Percentiles rank a stretch among this genome's conserved stretches.
Evolutionary conservation across 441 rosid species (phyloP).

Genomic region (Erodium chrysanthum): DNA sequence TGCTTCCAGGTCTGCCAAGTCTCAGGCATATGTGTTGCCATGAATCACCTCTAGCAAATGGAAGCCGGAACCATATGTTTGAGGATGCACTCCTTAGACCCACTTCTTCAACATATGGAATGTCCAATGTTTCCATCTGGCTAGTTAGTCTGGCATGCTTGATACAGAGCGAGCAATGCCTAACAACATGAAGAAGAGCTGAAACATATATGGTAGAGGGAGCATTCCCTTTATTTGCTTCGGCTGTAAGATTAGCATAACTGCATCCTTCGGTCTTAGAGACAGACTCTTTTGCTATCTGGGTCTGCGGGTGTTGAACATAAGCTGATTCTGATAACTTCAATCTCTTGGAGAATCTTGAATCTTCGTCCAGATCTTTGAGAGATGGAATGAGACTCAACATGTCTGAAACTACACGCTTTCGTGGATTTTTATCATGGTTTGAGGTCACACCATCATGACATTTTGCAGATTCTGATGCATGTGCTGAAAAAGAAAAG

Average conservation of each 20-base stretch:
- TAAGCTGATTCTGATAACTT: slow-evolving; percentile 33
- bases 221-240: slow-evolving; percentile 87
- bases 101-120: slow-evolving; percentile 88
- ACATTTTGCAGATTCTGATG: slow-evolving; percentile 32
- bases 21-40: slow-evolving; percentile 94
- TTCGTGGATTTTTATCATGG: slow-evolving; percentile 44
- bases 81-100: slow-evolving; percentile 65
- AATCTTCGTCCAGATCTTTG: slow-evolving; percentile 39
- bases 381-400: slow-evolving; percentile 72
- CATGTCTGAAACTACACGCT: slow-evolving; percentile 62
- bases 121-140: slow-evolving; percentile 89
- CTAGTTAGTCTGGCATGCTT: slow-evolving; percentile 91
- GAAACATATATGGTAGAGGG: slow-evolving; percentile 75
- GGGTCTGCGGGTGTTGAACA: slow-evolving; percentile 35
- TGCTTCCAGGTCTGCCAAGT: slow-evolving; percentile 97
- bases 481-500: slow-evolving; percentile 41
- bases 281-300: slow-evolving; percentile 32
- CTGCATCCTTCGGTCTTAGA: slow-evolving; percentile 48
- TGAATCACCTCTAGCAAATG: slow-evolving; percentile 64
- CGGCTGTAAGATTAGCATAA: slow-evolving; percentile 72
- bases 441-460: slow-evolving; percentile 34
- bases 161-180: slow-evolving; percentile 85
- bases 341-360: slow-evolving; percentile 40
- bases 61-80: slow-evolving; percentile 93
- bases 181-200: slow-evolving; percentile 82